Evolutionary conservation across 176 grass and related monocot genomes (phyloP), one percentile per base, ranked within the genome.

Genomic region (Raddia distichophylla): DNA sequence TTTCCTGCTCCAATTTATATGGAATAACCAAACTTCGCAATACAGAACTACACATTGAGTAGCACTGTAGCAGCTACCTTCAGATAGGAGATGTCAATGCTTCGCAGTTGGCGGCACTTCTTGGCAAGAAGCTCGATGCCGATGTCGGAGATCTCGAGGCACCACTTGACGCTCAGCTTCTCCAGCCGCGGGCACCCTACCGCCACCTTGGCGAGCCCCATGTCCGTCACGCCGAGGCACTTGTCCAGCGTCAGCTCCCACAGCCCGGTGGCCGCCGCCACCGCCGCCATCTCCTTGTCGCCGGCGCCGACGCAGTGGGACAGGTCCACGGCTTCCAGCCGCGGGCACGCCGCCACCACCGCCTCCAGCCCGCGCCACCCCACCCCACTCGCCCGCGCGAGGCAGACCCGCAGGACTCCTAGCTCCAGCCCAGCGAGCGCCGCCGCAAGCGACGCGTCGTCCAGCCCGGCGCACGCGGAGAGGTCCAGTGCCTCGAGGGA

Each of bases 131-230:
- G 90, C 66, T 99, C 93, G 58, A 99, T 81, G 1, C 96, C 93
- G 4, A 98, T 95, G 77, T 98, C 96, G 0, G 92, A 95, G 87
- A 95, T 95, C 85, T 98, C 90, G 40, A 55, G 84, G 69, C 96
- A 98, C 96, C 96, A 98, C 71, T 98, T 98, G 65, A 98, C 66
- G n/a, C 90, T 78, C 10, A 98, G 93, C 87, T 42, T 89, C 84
- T 98, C 84, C 49, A 98, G 76, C 62, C 8, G 74, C 27, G 88
- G 80, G 85, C 95, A 95, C 1, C 88, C 95, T 0, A 98, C 93
- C 8, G 83, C 95, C 2, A 95, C 90, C 88, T 98, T 94, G n/a
- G 95, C 95, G 18, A 98, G 91, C 57, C 95, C 95, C 64, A 98
- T 86, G 71, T 98, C 95, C 10, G 95, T 95, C 72, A 95, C 74